phyloP scores from a whole-genome alignment of 73 alveolate genomes.

The Paramecium tetraurelia region DNA sequence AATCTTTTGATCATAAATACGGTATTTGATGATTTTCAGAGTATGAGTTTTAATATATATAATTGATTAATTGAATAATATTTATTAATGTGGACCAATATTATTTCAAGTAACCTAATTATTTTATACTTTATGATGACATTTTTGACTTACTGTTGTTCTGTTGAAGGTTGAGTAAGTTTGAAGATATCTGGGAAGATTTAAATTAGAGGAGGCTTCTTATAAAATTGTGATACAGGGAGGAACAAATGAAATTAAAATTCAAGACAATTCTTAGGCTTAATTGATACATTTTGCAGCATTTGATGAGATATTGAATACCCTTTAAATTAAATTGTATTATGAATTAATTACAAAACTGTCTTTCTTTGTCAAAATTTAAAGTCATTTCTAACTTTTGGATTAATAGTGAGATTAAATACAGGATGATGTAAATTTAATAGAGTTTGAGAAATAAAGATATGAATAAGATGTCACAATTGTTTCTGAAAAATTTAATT shows the following conservation, averaged over 20 bases:
- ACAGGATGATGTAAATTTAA: background rate
- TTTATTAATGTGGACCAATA: background rate
- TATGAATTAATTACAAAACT: background rate
- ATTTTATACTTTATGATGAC: background rate
- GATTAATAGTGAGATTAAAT: too few relatives aligned
- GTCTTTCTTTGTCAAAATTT: background rate
- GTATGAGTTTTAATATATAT: background rate
- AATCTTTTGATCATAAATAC: too few relatives aligned
- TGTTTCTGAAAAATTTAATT: background rate
- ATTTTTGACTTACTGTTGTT: background rate
- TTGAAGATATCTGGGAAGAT: background rate
- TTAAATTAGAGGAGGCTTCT: background rate
- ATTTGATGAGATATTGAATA: constrained; percentile 12
- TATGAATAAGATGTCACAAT: background rate
- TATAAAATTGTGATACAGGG: background rate
- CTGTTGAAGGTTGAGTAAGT: background rate
- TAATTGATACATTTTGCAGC: background rate
- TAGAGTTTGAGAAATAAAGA: background rate
- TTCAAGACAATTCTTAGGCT: background rate
- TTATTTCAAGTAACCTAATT: background rate
- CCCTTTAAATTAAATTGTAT: too few relatives aligned
- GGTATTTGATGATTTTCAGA: background rate
- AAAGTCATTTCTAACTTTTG: background rate
- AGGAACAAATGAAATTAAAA: background rate
- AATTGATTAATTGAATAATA: background rate